Percentiles rank a stretch among this genome's conserved stretches.
phyloP scores from a whole-genome alignment of 176 grass and related monocot species.

The Oryza officinalis region DNA sequence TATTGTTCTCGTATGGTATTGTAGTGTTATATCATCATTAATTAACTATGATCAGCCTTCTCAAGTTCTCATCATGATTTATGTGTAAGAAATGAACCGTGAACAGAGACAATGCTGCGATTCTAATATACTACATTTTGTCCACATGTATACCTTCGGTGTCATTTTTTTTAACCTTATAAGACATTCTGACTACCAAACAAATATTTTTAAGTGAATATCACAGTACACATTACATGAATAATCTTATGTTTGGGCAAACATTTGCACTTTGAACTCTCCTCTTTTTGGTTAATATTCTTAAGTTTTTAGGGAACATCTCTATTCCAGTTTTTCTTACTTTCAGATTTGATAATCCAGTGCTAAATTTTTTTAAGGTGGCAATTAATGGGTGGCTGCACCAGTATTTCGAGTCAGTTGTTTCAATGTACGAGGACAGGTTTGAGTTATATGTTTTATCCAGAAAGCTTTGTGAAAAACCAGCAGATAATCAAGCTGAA shows the following conservation, averaged over 20 bases:
- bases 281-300: constrained; percentile 9
- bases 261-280: background rate
- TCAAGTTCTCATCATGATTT: background rate
- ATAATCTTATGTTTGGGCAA: background rate
- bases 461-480: constrained; percentile 51
- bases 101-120: background rate
- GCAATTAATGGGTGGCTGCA: constrained; percentile 84
- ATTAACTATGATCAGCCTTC: background rate
- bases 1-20: background rate
- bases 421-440: constrained; percentile 89
- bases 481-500: constrained; percentile 36
- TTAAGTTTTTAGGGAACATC: background rate
- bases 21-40: background rate
- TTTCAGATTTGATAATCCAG: constrained; percentile 3
- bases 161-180: background rate
- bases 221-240: constrained; percentile 1
- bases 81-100: background rate
- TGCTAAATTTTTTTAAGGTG: constrained; percentile 65
- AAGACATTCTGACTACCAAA: constrained; percentile 12
- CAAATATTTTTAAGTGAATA: constrained; percentile 24
- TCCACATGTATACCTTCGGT: background rate
- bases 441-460: constrained; percentile 74
- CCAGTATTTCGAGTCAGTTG: constrained; percentile 81
- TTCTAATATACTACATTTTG: background rate
- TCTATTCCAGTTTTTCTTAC: background rate